Base-by-base conservation (phyloP, 2,329 filamentous ascomycete species). In the Chalaropsis thielavioides region DNA sequence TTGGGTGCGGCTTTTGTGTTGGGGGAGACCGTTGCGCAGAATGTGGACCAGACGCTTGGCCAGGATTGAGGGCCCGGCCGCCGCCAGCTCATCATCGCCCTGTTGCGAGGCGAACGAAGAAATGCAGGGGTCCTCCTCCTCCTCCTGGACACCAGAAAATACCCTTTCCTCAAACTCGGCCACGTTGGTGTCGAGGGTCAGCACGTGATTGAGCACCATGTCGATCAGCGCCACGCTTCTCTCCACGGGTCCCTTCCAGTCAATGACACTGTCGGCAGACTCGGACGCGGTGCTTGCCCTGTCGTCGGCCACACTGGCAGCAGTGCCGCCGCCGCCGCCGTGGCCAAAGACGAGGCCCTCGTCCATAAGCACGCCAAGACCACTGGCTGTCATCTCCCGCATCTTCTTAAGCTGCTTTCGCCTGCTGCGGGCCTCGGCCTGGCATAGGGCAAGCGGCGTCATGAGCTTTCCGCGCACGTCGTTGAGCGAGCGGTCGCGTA, bases 151-250 rank as follows among this genome's bases (percentile, higher is more conserved):
- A 58, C 80, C 82, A 3, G 79, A 78, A 71, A 87, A 87, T 15
- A 87, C 82, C 66, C 79, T 82, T 70, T 87, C 83, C 72, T 87
- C 84, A 67, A 87, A 87, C 31, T 86, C 83, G 17, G 78, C 75
- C 7, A 85, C 78, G n/a, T 77, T 80, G 40, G 82, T 78, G 61
- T 89, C 84, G 49, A 88, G 74, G 24, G 81, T 78, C 59, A 83
- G 82, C 19, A 89, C 84, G 69, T 90, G 88, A 35, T 81, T 82
- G 5, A 96, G 81, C 22, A 97, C 86, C 70, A 87, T 88, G 71
- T 95, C 89, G 81, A 97, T 95, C 38, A 96, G 77, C 24, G 85
- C 84, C 56, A 96, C 87, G 69, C 88, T 95, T 65, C 87, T 84
- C 69, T 89, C 86, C 22, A 96, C 84, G 11, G 88, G 83, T 43